phyloP scores from a whole-genome alignment of 1,284 basidiomycete genomes.

The Melampsora larici-populina region DNA sequence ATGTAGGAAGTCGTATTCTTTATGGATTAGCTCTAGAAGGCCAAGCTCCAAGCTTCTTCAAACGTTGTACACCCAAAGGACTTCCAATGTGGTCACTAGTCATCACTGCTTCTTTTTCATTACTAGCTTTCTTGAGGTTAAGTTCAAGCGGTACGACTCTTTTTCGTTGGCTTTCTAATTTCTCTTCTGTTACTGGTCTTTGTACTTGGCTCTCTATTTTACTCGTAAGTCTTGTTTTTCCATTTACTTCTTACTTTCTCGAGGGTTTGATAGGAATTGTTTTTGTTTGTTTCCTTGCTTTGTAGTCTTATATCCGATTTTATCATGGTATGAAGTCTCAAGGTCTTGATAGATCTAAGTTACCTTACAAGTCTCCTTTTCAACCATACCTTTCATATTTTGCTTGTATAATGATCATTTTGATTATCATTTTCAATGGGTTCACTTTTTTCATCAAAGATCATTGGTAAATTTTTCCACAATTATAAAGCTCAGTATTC shows the following conservation, averaged over 20 bases:
- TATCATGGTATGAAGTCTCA: conserved; percentile 48
- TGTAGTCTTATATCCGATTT: conserved; percentile 49
- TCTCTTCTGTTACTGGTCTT: conserved; percentile 16
- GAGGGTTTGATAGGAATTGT: conserved; percentile 47
- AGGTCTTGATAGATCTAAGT: conserved; percentile 44
- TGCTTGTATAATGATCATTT: conserved; percentile 45
- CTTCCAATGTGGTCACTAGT: conserved; percentile 48
- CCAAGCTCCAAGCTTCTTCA: conserved; percentile 48
- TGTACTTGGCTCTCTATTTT: conserved; percentile 47
- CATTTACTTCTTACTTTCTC: conserved; percentile 44
- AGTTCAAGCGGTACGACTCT: conserved; percentile 4
- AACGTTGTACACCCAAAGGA: conserved; percentile 45
- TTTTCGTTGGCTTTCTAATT: conserved; percentile 20
- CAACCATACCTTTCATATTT: conserved; percentile 50
- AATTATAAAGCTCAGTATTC: no score
- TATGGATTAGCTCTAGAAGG: conserved; percentile 49
- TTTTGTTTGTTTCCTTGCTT: conserved; percentile 42
- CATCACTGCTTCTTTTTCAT: conserved; percentile 42
- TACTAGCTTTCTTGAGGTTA: conserved; percentile 14
- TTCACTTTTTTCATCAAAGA: conserved; percentile 50
- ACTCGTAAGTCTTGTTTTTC: conserved; percentile 48
- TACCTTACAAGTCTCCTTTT: conserved; percentile 49
- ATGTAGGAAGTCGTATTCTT: conserved; percentile 50
- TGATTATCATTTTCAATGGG: conserved; percentile 49
- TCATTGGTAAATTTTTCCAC: conserved; percentile 44